A percentile compares a stretch with the other conserved stretches of the same genome.
Evolutionary conservation across 345 rosid genomes (phyloP).

Genomic region (Nasturtium officinale): DNA sequence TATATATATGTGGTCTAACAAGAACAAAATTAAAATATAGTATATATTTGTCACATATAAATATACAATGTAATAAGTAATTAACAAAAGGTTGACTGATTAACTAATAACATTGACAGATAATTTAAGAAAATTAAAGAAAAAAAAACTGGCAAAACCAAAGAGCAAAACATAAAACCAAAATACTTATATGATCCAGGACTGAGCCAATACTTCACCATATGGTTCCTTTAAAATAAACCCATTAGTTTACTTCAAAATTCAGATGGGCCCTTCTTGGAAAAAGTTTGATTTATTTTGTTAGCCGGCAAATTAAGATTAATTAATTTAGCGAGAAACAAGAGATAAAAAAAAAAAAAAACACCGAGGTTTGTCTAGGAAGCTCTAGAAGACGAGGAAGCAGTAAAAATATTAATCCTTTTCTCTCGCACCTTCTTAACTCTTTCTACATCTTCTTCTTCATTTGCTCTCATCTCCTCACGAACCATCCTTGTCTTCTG

Average conservation of each 20-base stretch:
- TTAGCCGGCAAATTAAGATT: constrained; percentile 5
- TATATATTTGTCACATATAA: not conserved
- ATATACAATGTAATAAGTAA: not conserved
- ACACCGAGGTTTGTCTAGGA: constrained; percentile 43
- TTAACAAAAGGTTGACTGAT: not conserved
- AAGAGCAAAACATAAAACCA: too few species aligned
- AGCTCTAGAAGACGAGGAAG: constrained; percentile 51
- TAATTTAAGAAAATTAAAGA: not conserved
- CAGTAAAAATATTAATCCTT: not conserved
- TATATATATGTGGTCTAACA: not conserved
- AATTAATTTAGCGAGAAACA: not conserved
- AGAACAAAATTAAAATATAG: constrained; percentile 3
- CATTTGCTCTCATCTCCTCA: not conserved
- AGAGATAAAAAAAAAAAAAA: constrained; percentile 15
- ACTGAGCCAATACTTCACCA: not conserved
- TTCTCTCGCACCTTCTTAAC: constrained; percentile 32
- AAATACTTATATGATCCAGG: not conserved
- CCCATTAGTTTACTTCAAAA: not conserved
- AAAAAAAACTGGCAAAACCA: not conserved
- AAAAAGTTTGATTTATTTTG: not conserved
- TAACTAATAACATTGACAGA: not conserved
- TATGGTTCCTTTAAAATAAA: not conserved
- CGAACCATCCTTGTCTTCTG: not conserved
- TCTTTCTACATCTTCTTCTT: constrained; percentile 10
- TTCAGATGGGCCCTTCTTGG: not conserved